These are phyloP conservation scores for Ceratopteris richardii DNA, from an alignment of 75 land plant genomes.

Conservation along the genomic window DNA sequence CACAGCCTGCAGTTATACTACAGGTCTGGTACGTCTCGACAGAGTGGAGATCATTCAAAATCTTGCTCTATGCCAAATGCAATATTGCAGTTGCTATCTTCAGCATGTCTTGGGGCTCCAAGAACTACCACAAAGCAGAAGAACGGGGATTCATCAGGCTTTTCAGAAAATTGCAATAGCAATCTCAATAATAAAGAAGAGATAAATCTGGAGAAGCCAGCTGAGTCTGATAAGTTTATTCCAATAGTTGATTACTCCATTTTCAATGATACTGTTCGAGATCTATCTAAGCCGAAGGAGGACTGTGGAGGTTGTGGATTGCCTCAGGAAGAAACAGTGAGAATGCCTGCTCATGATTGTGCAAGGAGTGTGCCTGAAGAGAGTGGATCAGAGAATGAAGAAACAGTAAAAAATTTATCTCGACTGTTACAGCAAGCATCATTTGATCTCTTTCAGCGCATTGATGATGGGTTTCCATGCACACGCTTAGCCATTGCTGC, in stretches of 20 bases:
- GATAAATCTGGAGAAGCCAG: background rate
- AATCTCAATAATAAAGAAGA: background rate
- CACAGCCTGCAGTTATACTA: conserved; percentile 23
- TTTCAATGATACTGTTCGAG: no score
- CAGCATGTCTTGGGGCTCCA: background rate
- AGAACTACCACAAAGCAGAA: background rate
- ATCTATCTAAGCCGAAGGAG: no score
- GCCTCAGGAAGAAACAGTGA: background rate
- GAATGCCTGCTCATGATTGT: background rate
- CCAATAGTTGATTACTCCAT: no score
- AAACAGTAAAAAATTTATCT: conserved; percentile 9
- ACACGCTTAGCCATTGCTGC: conserved; percentile 26
- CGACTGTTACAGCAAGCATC: conserved; percentile 14
- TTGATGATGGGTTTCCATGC: conserved; percentile 14
- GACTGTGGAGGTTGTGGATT: background rate
- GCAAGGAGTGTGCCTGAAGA: background rate
- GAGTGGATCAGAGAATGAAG: background rate
- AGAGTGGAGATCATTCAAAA: conserved; percentile 28
- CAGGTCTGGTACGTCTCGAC: conserved; percentile 13
- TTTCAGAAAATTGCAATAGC: background rate
- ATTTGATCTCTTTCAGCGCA: conserved; percentile 8
- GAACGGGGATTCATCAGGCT: background rate
- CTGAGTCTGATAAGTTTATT: no score
- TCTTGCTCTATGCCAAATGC: conserved; percentile 23
- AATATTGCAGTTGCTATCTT: conserved; percentile 17